phyloP scores from a whole-genome alignment of 306 rosid genomes.

The Quercus parvula region DNA sequence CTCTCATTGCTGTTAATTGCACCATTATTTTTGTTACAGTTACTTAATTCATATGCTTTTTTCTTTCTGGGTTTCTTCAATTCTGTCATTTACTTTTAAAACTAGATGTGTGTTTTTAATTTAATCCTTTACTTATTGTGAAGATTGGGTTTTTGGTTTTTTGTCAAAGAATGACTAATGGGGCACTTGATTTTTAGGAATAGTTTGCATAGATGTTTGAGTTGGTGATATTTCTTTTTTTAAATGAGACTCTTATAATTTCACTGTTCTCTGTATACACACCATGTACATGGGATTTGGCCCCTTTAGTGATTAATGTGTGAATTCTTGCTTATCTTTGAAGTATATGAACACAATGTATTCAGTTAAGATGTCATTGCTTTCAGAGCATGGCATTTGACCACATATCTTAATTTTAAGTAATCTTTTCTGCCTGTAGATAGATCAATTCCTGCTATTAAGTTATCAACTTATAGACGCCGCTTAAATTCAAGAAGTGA shows the following conservation, averaged over 20 bases:
- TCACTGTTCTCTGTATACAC: too few species aligned
- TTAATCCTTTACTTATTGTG: neutral
- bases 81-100: neutral
- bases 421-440: slow-evolving; percentile 43
- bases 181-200: neutral
- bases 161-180: neutral
- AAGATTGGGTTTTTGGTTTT: slow-evolving; percentile 3
- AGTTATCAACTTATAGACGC: slow-evolving; percentile 65
- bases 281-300: neutral
- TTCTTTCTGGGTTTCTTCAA: neutral
- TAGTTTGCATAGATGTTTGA: neutral
- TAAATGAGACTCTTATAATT: neutral
- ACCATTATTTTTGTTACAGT: slow-evolving; percentile 64
- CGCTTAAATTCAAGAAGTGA: slow-evolving; percentile 60
- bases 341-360: neutral
- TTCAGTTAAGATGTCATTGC: slow-evolving; percentile 14
- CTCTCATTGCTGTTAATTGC: slow-evolving; percentile 77
- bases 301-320: too few species aligned
- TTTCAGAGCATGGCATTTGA: slow-evolving; percentile 7
- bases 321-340: slow-evolving; percentile 1
- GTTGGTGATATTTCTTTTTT: neutral
- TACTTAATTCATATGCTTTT: neutral
- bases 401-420: neutral
- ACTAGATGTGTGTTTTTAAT: neutral
- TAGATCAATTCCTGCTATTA: slow-evolving; percentile 86